Evolutionary conservation across 192 early-diverging fungal species (phyloP).

Genomic region (Mortierella alpina): DNA sequence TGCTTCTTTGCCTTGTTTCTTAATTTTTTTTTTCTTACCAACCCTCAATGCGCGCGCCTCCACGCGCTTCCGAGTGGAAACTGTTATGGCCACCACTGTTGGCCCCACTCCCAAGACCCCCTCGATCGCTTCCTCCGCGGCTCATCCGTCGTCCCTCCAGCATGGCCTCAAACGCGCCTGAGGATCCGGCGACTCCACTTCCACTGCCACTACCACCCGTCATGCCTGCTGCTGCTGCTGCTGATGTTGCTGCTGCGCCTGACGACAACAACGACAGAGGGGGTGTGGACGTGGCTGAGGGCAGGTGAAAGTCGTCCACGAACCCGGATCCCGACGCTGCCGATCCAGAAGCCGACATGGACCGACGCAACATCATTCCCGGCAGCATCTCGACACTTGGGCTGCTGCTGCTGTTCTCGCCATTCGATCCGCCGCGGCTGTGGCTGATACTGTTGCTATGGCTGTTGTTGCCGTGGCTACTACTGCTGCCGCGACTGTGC

Average conservation of each 20-base stretch:
- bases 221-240: background rate
- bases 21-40: slow-evolving; percentile 8
- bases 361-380: slow-evolving; percentile 8
- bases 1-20: too few species aligned
- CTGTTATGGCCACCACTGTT: slow-evolving; percentile 34
- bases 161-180: slow-evolving; percentile 26
- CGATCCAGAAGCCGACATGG: background rate
- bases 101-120: slow-evolving; percentile 28
- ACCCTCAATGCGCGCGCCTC: slow-evolving; percentile 29
- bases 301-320: slow-evolving; percentile 5
- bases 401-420: slow-evolving; percentile 29
- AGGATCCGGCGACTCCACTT: background rate
- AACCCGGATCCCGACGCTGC: slow-evolving; percentile 19
- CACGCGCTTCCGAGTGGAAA: slow-evolving; percentile 41
- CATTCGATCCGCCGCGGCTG: slow-evolving; percentile 33
- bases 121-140: slow-evolving; percentile 35
- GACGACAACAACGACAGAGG: background rate
- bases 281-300: slow-evolving; percentile 7
- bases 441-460: slow-evolving; percentile 22
- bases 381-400: slow-evolving; percentile 6
- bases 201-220: background rate
- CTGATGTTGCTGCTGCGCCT: background rate
- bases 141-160: slow-evolving; percentile 46
- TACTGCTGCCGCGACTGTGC: background rate
- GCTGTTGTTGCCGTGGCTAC: slow-evolving; percentile 14